Base-by-base conservation (phyloP, 176 grass and related monocot genomes). In the Secale cereale region DNA sequence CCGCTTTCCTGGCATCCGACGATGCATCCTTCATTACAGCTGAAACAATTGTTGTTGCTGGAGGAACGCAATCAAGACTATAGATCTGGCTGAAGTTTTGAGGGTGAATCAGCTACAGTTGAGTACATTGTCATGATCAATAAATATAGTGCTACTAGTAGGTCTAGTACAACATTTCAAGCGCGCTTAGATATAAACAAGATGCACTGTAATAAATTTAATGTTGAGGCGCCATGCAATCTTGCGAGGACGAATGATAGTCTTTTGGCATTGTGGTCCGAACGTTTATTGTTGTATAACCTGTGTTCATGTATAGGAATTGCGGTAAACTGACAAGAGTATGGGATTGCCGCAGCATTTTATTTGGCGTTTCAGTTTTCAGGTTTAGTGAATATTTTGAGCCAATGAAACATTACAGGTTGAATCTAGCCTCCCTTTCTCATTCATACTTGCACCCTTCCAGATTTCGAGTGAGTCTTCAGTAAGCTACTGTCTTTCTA, bases 31-130 rank as follows among this genome's bases (percentile, higher is more conserved):
- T 84, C 78, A 95, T 98, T 52, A 95, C 96, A 15, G 96, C 85
- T 17, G 96, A 98, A 98, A 98, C 93, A 9, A 86, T 95, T 19
- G 93, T 95, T 64, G 86, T 98, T 86, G 94, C 94, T 39, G 94
- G 94, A 27, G 92, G 94, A 27, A 83, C n/a, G 3, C 94, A 82
- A 33, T 97, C 94, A 50, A 94, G 94, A 50, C 78, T 97, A 50
- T 93, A 89, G 84, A 73, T 75, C 78, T 29, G 25, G 30, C 30
- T 39, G 10, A 40, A 25, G 59, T 75, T 20, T 13, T 16, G 75
- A 59, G 65, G 10, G 11, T 41, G n/a, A 15, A n/a, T 23, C 8
- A 33, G 16, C 74, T 39, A 29, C 29, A 65, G 15, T 67, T 19
- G 78, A 65, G 76, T 26, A 40, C 25, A 50, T 8, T 64, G 28